A percentile compares a stretch with the other conserved stretches of the same genome.
phyloP scores from a whole-genome alignment of 257 asterid species.

The Capsicum chinense region DNA sequence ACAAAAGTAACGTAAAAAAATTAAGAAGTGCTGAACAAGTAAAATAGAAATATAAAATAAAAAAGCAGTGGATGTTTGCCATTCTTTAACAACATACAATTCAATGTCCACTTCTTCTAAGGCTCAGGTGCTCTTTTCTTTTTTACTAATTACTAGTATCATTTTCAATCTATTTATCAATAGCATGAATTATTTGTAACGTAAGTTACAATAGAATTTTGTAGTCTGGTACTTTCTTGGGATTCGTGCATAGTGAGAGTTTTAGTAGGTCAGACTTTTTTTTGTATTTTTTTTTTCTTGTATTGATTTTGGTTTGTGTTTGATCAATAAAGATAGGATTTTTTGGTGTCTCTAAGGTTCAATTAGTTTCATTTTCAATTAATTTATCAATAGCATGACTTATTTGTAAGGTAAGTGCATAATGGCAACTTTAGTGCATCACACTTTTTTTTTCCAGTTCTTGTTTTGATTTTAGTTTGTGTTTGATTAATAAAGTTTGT shows the following conservation, averaged over 20 bases:
- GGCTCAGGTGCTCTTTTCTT: neutral
- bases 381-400: neutral
- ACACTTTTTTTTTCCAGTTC: neutral
- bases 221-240: too few relatives aligned
- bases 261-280: too few relatives aligned
- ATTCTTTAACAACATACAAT: neutral
- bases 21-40: too few relatives aligned
- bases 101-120: conserved; percentile 17
- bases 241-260: too few relatives aligned
- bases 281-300: neutral
- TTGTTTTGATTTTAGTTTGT: neutral
- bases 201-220: too few relatives aligned
- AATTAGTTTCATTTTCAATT: neutral
- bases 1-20: too few relatives aligned
- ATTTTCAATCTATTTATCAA: neutral
- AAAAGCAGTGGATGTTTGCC: too few relatives aligned
- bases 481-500: conserved; percentile 46
- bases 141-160: neutral
- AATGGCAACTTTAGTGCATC: too few relatives aligned
- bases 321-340: conserved; percentile 48
- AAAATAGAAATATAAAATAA: too few relatives aligned
- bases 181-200: neutral
- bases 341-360: neutral
- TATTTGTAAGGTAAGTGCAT: neutral
- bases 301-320: conserved; percentile 8